Conservation (phyloP, 1,284 basidiomycete species). For the Malassezia restricta region DNA sequence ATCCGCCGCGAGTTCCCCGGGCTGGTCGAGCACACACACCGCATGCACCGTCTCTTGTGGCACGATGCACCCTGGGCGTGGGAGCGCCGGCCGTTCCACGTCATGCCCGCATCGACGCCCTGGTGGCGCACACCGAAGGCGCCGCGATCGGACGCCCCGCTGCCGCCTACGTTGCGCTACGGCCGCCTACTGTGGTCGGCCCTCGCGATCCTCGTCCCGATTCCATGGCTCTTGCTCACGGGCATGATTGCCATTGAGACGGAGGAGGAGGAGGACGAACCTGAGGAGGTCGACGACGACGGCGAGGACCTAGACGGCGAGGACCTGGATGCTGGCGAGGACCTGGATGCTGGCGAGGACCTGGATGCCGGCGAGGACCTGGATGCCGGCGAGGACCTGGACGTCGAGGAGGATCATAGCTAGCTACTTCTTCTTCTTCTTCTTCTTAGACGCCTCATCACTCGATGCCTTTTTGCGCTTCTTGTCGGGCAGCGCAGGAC, state of each 20-base stretch:
- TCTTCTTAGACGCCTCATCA: slow-evolving; percentile 1
- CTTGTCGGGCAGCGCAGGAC: slow-evolving; percentile 7
- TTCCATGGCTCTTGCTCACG: slow-evolving; percentile 29
- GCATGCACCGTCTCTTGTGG: slow-evolving; percentile 16
- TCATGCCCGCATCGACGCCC: not conserved
- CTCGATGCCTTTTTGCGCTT: slow-evolving; percentile 21
- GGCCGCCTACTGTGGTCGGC: slow-evolving; percentile 27
- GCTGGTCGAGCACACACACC: slow-evolving; percentile 14
- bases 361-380: not conserved
- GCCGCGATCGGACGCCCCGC: not conserved
- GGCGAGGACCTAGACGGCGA: not conserved
- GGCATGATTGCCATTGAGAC: slow-evolving; percentile 32
- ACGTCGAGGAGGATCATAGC: not conserved
- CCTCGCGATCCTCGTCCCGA: slow-evolving; percentile 25
- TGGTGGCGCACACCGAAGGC: not conserved
- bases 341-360: not conserved
- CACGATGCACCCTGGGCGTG: slow-evolving; percentile 3
- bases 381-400: not conserved
- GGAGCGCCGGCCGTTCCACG: not conserved
- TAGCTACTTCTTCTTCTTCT: slow-evolving; percentile 13
- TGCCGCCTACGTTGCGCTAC: slow-evolving; percentile 15
- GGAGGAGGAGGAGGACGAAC: slow-evolving; percentile 7
- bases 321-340: not conserved
- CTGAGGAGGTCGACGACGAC: not conserved
- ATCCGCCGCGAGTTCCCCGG: slow-evolving; percentile 15